Conservation (phyloP, 2,329 filamentous ascomycete genomes). For the Dendrostoma leiphaemia region DNA sequence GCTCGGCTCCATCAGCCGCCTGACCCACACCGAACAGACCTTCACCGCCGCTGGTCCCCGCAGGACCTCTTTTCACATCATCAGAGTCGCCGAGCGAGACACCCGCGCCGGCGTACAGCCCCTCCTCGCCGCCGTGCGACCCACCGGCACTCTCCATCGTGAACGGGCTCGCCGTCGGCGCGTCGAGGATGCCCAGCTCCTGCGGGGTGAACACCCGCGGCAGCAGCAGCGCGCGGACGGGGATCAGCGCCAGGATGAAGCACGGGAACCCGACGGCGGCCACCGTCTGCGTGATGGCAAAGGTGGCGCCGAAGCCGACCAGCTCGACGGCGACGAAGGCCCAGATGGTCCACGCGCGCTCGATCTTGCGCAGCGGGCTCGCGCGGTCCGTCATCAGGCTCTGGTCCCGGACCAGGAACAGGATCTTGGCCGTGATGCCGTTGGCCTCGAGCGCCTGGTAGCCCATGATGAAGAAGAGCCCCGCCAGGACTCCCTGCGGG, state of each 20-base stretch:
- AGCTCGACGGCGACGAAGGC: constrained; percentile 68
- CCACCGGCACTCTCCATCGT: constrained; percentile 76
- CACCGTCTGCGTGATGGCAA: constrained; percentile 78
- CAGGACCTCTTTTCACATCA: neutral
- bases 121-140: constrained; percentile 38
- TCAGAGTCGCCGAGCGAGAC: neutral
- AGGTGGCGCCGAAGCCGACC: constrained; percentile 71
- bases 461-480: constrained; percentile 84
- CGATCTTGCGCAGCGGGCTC: constrained; percentile 60
- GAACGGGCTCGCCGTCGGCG: constrained; percentile 71
- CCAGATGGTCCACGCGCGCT: constrained; percentile 68
- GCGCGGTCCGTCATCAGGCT: constrained; percentile 56
- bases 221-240: constrained; percentile 61
- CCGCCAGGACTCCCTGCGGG: constrained; percentile 75
- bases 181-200: constrained; percentile 65
- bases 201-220: constrained; percentile 58
- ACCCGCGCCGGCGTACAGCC: constrained; percentile 12
- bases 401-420: constrained; percentile 66
- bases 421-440: constrained; percentile 71
- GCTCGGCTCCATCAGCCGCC: constrained; percentile 22
- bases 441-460: constrained; percentile 74
- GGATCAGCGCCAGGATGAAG: constrained; percentile 68
- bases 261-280: constrained; percentile 80
- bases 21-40: constrained; percentile 13
- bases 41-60: neutral